Conservation (phyloP, 2,329 filamentous ascomycete genomes). For the Graphilbum fragrans region DNA sequence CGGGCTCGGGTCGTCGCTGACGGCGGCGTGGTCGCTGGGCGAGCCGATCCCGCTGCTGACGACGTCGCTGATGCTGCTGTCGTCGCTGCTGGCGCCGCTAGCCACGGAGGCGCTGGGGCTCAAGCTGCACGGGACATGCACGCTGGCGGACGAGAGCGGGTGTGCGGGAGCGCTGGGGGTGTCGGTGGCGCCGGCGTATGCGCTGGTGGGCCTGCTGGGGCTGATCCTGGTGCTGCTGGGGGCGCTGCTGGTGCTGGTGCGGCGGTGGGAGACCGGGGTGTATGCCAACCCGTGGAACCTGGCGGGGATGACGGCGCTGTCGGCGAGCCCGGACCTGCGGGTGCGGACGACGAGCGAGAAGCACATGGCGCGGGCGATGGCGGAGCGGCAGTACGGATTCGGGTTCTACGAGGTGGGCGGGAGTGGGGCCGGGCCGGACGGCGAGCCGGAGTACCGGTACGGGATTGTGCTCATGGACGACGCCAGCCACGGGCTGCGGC, state of each 20-base stretch:
- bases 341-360: constrained; percentile 1
- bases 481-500: constrained; percentile 10
- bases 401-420: constrained; percentile 16
- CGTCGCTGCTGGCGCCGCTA: constrained; percentile 23
- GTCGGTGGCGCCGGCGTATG: constrained; percentile 17
- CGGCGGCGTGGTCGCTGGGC: constrained; percentile 20
- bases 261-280: constrained; percentile 24
- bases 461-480: constrained; percentile 19
- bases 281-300: constrained; percentile 28
- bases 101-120: constrained; percentile 27
- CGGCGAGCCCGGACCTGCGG: constrained; percentile 13
- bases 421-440: too few species aligned
- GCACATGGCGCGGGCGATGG: constrained; percentile 12
- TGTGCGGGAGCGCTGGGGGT: constrained; percentile 24
- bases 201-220: constrained; percentile 19
- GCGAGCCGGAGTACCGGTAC: constrained; percentile 18
- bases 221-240: constrained; percentile 18
- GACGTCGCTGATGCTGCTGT: constrained; percentile 20
- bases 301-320: constrained; percentile 21
- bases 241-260: constrained; percentile 16
- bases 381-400: constrained; percentile 15
- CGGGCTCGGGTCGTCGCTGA: constrained; percentile 17
- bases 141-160: constrained; percentile 13
- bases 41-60: constrained; percentile 25
- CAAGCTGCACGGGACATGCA: constrained; percentile 23